A percentile compares a stretch with the other conserved stretches of the same genome.
Evolutionary conservation across 2,329 filamentous ascomycete genomes (phyloP).

Genomic region (Fusarium pininemorale): DNA sequence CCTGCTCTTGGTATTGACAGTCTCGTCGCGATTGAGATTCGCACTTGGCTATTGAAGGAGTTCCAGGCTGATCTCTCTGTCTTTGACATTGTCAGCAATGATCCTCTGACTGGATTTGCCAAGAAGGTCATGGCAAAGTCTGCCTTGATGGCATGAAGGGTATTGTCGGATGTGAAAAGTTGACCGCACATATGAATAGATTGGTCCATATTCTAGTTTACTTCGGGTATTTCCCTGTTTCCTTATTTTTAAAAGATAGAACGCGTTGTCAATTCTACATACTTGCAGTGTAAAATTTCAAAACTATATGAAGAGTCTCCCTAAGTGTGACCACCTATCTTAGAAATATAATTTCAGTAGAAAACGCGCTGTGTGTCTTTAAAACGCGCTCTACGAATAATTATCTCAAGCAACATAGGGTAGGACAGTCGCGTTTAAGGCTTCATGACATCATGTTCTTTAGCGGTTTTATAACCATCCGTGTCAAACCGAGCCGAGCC

Average conservation of each 20-base stretch:
- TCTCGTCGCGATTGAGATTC: not conserved
- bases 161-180: fast-evolving
- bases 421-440: not conserved
- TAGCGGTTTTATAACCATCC: not conserved
- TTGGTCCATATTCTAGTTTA: fast-evolving
- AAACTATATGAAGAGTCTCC: fast-evolving
- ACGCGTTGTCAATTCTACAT: not conserved
- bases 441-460: not conserved
- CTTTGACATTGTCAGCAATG: not conserved
- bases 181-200: fast-evolving
- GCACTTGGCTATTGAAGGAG: not conserved
- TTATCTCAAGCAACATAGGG: not conserved
- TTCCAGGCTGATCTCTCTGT: not conserved
- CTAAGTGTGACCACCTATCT: fast-evolving
- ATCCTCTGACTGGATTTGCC: not conserved
- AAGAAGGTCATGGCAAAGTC: not conserved
- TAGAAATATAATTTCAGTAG: fast-evolving
- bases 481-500: not conserved
- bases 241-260: not conserved
- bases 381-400: not conserved
- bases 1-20: not conserved
- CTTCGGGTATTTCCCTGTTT: not conserved
- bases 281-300: fast-evolving
- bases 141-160: not conserved
- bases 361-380: not conserved